Evolutionary conservation across 768 basidiomycete genomes (phyloP), one percentile per base, ranked within the genome.

Genomic region (Psilocybe tampanensis): DNA sequence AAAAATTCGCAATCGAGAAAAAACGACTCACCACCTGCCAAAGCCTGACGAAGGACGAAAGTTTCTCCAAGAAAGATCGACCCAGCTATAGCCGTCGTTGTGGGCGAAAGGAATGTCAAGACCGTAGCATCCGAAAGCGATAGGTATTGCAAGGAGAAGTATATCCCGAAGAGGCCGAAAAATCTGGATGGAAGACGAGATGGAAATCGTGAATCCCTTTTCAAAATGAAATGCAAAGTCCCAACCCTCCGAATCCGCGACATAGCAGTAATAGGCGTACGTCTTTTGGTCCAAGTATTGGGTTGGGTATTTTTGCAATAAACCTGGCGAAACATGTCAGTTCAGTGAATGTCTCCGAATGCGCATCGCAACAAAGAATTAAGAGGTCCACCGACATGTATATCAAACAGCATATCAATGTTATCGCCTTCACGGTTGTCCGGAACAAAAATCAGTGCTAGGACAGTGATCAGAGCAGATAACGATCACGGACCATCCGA

Each of bases 61-160:
- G 64, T 65, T 63, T 94, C 93, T 24, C 80, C 77, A 17, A 89
- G 74, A 12, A 65, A 48, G 1, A 89, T 60, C n/a, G 81, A 80
- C 2, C 84, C 92, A 9, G 84, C 72, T 8, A 90, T 64, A 0
- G 83, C 84, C 0, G 85, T 88, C 34, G 76, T 76, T 42, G 86
- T 78, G 0, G 94, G 94, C 0, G 80, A 68, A 6, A 95, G 74
- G 72, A 94, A 94, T 0, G 85, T 85, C 44, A 95, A 72, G 8
- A 89, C 88, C 0, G 85, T 86, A 0, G 89, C 83, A 65, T 95
- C 92, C 2, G 88, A 87, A 0, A 94, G 76, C 0, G 89, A 88
- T 5, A 94, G 79, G 67, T 86, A 90, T 68, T 85, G 79, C 8
- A 93, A 73, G 1, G 89, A 83, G 62, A 82, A 88, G 67, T 88